phyloP scores from a whole-genome alignment of 2,329 filamentous ascomycete genomes.

The Talaromyces islandicus region DNA sequence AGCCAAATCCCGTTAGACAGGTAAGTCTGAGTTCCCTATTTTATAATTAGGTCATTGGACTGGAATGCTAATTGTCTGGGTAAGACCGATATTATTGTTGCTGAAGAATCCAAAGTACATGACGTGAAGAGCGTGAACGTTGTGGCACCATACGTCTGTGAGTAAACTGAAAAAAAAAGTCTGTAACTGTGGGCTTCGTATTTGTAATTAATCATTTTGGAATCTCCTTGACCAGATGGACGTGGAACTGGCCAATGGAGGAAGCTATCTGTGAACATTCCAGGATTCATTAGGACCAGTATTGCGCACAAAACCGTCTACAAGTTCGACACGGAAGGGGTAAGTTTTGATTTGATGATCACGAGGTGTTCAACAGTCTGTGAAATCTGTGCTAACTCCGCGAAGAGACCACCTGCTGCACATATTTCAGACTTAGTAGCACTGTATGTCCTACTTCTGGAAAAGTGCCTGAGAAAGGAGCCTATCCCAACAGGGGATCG shows the following conservation, averaged over 20 bases:
- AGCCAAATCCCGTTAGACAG: not conserved
- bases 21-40: not conserved
- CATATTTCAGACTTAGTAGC: not conserved
- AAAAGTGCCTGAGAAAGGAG: not conserved
- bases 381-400: not conserved
- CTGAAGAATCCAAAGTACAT: not conserved
- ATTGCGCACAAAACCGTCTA: slow-evolving; percentile 1
- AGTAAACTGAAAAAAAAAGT: not conserved
- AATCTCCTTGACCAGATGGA: not conserved
- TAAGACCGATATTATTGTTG: not conserved
- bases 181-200: not conserved
- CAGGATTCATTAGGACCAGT: not conserved
- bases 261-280: slow-evolving; percentile 2
- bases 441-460: not conserved
- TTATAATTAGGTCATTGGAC: not conserved
- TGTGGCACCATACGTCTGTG: not conserved
- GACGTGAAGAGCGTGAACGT: not conserved
- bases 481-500: not conserved
- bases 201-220: not conserved
- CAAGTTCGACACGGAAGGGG: not conserved
- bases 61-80: not conserved
- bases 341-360: not conserved
- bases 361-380: not conserved
- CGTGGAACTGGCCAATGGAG: slow-evolving; percentile 1
- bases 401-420: not conserved